These are phyloP conservation scores for Pseudonectria buxi DNA, from an alignment of 2,329 filamentous ascomycete genomes.

Conservation along the genomic window DNA sequence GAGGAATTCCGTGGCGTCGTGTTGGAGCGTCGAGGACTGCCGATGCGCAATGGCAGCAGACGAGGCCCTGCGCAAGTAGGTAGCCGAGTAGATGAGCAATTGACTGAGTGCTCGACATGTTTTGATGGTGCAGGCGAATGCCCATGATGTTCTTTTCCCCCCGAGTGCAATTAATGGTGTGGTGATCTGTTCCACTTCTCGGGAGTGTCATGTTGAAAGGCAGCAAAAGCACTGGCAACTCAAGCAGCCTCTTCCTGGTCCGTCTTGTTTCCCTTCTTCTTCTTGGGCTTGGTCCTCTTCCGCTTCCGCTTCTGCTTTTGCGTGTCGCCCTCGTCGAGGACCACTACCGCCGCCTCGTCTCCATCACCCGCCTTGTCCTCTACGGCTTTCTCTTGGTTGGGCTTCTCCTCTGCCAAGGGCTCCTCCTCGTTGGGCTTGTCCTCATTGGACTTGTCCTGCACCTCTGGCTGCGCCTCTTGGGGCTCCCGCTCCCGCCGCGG, in stretches of 20 bases:
- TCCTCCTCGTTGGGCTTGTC: constrained; percentile 14
- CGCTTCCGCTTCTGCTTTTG: constrained; percentile 20
- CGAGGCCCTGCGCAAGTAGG: no score
- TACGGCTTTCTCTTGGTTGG: constrained; percentile 10
- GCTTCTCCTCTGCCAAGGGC: constrained; percentile 13
- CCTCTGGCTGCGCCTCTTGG: neutral
- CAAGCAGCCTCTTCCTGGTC: constrained; percentile 8
- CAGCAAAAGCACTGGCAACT: neutral
- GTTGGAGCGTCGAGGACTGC: no score
- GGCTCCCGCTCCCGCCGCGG: constrained; percentile 10
- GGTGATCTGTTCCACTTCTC: neutral
- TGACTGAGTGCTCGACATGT: no score
- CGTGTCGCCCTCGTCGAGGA: constrained; percentile 1
- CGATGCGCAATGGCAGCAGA: no score
- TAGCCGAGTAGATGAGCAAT: no score
- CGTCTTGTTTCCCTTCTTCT: constrained; percentile 12
- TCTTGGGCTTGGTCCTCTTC: constrained; percentile 23
- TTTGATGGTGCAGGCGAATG: no score
- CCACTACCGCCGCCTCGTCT: neutral
- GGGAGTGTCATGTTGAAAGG: no score
- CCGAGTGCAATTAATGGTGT: no score
- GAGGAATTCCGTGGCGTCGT: no score
- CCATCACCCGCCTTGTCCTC: constrained; percentile 1
- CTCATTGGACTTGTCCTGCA: no score
- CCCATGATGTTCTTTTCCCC: no score